Evolutionary conservation across 495 filamentous ascomycete species (phyloP).

Genomic region (Talaromyces ruber): DNA sequence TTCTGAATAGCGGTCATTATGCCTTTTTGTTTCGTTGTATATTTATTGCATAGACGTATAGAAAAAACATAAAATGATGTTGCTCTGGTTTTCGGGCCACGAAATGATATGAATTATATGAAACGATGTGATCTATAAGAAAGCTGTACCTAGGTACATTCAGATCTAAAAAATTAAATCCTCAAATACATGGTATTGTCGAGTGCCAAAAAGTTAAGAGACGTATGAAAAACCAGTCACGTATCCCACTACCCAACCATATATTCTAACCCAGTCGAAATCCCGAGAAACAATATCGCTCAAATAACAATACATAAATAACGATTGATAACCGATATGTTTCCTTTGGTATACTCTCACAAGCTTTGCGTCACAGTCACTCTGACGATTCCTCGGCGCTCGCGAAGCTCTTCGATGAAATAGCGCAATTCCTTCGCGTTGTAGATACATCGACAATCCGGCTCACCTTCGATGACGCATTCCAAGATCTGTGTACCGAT

Average conservation of each 20-base stretch:
- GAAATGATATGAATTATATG: too few relatives aligned
- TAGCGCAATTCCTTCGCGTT: slow-evolving; percentile 3
- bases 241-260: background rate
- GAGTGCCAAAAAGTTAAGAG: background rate
- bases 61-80: background rate
- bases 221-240: background rate
- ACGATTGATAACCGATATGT: background rate
- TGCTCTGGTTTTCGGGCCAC: background rate
- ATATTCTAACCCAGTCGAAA: background rate
- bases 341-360: background rate
- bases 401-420: background rate
- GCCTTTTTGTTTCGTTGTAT: background rate
- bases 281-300: background rate
- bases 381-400: background rate
- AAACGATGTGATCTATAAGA: background rate
- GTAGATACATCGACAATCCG: slow-evolving; percentile 3
- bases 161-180: background rate
- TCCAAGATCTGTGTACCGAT: background rate
- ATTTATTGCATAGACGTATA: slow-evolving; percentile 1
- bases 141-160: background rate
- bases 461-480: slow-evolving; percentile 2
- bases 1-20: background rate
- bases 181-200: background rate
- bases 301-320: background rate
- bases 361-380: slow-evolving; percentile 2